Percentiles rank a stretch among this genome's conserved stretches.
Conservation (phyloP, 495 filamentous ascomycete species). For the Talaromyces borbonicus region DNA sequence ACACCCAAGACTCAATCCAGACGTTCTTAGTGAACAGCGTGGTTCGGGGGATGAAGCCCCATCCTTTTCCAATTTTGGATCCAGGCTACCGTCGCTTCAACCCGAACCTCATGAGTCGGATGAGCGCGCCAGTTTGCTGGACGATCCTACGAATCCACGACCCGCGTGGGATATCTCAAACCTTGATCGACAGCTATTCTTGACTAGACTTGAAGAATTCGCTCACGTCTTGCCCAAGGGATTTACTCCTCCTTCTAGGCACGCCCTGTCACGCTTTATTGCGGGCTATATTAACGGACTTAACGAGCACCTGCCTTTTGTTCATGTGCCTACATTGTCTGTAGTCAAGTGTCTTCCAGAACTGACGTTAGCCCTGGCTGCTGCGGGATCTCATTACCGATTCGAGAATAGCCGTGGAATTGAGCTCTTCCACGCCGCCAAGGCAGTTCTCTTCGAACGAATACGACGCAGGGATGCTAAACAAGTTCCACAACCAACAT, state of each 20-base stretch:
- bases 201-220: slow-evolving; percentile 56
- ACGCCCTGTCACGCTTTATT: slow-evolving; percentile 37
- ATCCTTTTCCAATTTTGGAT: slow-evolving; percentile 57
- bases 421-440: slow-evolving; percentile 58
- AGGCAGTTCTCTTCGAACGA: slow-evolving; percentile 37
- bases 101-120: slow-evolving; percentile 52
- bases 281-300: slow-evolving; percentile 40
- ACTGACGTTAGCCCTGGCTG: slow-evolving; percentile 37
- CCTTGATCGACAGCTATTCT: slow-evolving; percentile 50
- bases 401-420: slow-evolving; percentile 59
- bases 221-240: slow-evolving; percentile 53
- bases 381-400: slow-evolving; percentile 43
- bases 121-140: slow-evolving; percentile 37
- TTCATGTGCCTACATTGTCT: slow-evolving; percentile 39
- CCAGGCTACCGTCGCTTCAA: slow-evolving; percentile 56
- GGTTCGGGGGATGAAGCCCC: slow-evolving; percentile 29
- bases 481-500: slow-evolving; percentile 32
- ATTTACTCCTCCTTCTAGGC: slow-evolving; percentile 48
- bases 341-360: slow-evolving; percentile 36
- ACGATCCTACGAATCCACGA: slow-evolving; percentile 28
- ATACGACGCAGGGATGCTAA: slow-evolving; percentile 37
- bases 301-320: slow-evolving; percentile 41
- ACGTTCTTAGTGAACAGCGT: slow-evolving; percentile 31
- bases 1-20: slow-evolving; percentile 23
- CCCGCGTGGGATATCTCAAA: slow-evolving; percentile 59